Conservation (phyloP, 306 rosid species). For the Cucurbita maxima region DNA sequence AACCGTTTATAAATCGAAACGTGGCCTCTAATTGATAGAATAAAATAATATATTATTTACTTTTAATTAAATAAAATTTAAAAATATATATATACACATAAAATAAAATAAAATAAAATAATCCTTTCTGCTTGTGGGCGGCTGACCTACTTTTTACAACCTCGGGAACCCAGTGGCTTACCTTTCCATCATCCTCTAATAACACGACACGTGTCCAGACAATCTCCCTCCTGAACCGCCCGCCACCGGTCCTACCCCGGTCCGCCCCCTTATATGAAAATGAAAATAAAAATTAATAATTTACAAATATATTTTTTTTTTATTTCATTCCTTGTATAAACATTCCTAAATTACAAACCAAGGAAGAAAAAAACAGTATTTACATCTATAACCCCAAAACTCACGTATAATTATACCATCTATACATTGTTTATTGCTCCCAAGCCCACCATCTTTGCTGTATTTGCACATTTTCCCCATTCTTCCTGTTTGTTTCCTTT, state of each 20-base stretch:
- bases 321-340: constrained; percentile 16
- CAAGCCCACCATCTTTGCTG: constrained; percentile 29
- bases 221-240: constrained; percentile 19
- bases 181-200: constrained; percentile 16
- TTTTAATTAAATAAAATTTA: too few species aligned
- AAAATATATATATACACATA: too few species aligned
- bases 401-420: constrained; percentile 24
- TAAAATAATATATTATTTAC: too few species aligned
- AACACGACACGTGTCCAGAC: constrained; percentile 20
- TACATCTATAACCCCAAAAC: constrained; percentile 50
- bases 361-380: constrained; percentile 16
- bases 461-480: constrained; percentile 21
- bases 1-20: not conserved
- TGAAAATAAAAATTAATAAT: not conserved
- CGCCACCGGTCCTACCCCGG: constrained; percentile 18
- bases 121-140: constrained; percentile 33
- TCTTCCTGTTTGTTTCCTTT: not conserved
- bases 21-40: not conserved
- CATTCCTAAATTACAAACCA: not conserved
- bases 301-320: constrained; percentile 1
- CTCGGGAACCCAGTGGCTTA: constrained; percentile 27
- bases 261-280: not conserved
- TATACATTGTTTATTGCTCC: not conserved
- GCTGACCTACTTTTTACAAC: constrained; percentile 46
- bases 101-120: not conserved